Conservation (phyloP, 2,329 filamentous ascomycete species). For the Alternaria brassicae region DNA sequence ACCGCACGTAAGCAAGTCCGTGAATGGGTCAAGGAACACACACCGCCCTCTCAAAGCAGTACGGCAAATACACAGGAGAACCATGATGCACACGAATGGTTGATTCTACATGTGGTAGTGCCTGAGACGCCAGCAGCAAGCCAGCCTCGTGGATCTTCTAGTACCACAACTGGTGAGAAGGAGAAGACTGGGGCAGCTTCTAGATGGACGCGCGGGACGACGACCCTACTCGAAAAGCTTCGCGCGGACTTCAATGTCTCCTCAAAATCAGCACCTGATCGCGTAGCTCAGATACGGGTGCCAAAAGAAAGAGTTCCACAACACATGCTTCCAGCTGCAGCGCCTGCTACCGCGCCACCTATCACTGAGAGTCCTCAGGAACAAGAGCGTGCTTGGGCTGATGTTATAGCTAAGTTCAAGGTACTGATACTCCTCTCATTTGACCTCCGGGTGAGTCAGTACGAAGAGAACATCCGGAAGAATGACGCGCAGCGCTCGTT, state of each 20-base stretch:
- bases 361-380: conserved; percentile 74
- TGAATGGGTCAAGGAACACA: conserved; percentile 87
- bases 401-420: conserved; percentile 87
- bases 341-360: conserved; percentile 44
- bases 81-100: conserved; percentile 95
- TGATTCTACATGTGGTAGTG: conserved; percentile 90
- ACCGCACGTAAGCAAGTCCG: conserved; percentile 78
- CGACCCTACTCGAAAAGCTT: conserved; percentile 87
- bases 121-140: conserved; percentile 83
- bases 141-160: conserved; percentile 70
- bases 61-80: conserved; percentile 78
- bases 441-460: conserved; percentile 87
- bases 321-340: conserved; percentile 54
- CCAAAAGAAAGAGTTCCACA: conserved; percentile 57
- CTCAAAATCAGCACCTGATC: conserved; percentile 75
- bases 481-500: conserved; percentile 85
- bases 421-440: conserved; percentile 86
- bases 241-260: conserved; percentile 86
- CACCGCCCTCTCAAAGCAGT: conserved; percentile 61
- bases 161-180: conserved; percentile 60
- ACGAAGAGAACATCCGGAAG: conserved; percentile 96
- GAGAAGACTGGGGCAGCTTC: conserved; percentile 72
- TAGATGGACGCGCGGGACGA: conserved; percentile 79
- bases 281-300: conserved; percentile 85
- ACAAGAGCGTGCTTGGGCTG: conserved; percentile 80